phyloP scores from a whole-genome alignment of 2,329 filamentous ascomycete species.

The Neophaeococcomyces aloes region DNA sequence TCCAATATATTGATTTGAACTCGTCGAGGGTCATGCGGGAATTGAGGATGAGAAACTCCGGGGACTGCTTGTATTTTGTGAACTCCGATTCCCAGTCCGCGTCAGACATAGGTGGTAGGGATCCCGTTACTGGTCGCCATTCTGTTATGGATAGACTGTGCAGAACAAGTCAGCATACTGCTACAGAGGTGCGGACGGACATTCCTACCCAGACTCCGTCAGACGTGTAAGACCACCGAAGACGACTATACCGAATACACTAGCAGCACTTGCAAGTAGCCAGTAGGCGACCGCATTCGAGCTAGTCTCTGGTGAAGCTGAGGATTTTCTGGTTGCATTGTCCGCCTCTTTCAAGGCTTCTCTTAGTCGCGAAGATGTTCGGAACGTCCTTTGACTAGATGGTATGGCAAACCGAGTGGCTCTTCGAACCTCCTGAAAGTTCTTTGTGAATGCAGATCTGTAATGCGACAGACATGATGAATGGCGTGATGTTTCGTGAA shows the following conservation, averaged over 20 bases:
- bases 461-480: background rate
- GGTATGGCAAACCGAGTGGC: background rate
- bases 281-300: slow-evolving; percentile 78
- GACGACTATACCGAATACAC: slow-evolving; percentile 93
- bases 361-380: slow-evolving; percentile 1
- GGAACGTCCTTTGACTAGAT: background rate
- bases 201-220: slow-evolving; percentile 82
- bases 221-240: slow-evolving; percentile 87
- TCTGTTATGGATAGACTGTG: slow-evolving; percentile 88
- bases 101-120: slow-evolving; percentile 66
- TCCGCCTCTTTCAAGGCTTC: background rate
- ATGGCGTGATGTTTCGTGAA: background rate
- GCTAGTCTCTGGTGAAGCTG: slow-evolving; percentile 49
- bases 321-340: slow-evolving; percentile 1
- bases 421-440: background rate
- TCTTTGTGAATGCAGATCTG: background rate
- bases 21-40: slow-evolving; percentile 84
- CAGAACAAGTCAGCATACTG: background rate
- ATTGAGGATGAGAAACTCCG: slow-evolving; percentile 87
- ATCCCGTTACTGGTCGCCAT: slow-evolving; percentile 94
- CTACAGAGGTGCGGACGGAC: background rate
- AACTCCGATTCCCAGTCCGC: slow-evolving; percentile 90
- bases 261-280: slow-evolving; percentile 80
- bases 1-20: slow-evolving; percentile 98
- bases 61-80: slow-evolving; percentile 79